These are phyloP conservation scores for Claviceps citrina DNA, from an alignment of 2,329 filamentous ascomycete species.

Conservation along the genomic window DNA sequence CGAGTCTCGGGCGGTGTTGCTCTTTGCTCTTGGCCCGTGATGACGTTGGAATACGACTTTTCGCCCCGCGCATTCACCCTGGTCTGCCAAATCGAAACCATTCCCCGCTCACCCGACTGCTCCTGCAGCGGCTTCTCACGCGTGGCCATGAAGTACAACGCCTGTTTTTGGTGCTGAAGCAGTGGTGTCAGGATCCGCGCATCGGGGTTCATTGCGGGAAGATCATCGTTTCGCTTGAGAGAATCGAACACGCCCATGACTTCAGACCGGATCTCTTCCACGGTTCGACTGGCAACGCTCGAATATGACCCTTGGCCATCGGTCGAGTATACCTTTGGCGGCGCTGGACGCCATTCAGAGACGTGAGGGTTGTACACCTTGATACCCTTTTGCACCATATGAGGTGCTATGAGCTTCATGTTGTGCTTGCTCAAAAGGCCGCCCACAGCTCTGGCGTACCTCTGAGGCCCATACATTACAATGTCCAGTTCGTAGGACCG, in stretches of 20 bases:
- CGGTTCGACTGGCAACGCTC: slow-evolving; percentile 40
- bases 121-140: slow-evolving; percentile 55
- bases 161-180: slow-evolving; percentile 79
- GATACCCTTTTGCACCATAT: slow-evolving; percentile 50
- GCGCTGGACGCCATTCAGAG: slow-evolving; percentile 30
- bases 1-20: slow-evolving; percentile 49
- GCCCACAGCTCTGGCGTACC: slow-evolving; percentile 50
- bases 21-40: slow-evolving; percentile 54
- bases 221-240: slow-evolving; percentile 56
- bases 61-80: slow-evolving; percentile 35
- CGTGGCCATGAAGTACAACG: slow-evolving; percentile 67
- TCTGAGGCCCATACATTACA: slow-evolving; percentile 64
- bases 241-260: slow-evolving; percentile 80
- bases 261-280: slow-evolving; percentile 75
- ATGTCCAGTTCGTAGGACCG: slow-evolving; percentile 49
- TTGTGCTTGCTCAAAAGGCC: slow-evolving; percentile 46
- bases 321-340: slow-evolving; percentile 19
- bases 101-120: slow-evolving; percentile 41
- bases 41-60: slow-evolving; percentile 62
- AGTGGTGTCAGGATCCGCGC: slow-evolving; percentile 48
- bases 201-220: slow-evolving; percentile 58
- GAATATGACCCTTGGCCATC: slow-evolving; percentile 14
- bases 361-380: slow-evolving; percentile 65
- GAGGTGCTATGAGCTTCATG: slow-evolving; percentile 51
- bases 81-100: slow-evolving; percentile 64